phyloP scores from a whole-genome alignment of 208 protist species.

The Paratrypanosoma confusum region DNA sequence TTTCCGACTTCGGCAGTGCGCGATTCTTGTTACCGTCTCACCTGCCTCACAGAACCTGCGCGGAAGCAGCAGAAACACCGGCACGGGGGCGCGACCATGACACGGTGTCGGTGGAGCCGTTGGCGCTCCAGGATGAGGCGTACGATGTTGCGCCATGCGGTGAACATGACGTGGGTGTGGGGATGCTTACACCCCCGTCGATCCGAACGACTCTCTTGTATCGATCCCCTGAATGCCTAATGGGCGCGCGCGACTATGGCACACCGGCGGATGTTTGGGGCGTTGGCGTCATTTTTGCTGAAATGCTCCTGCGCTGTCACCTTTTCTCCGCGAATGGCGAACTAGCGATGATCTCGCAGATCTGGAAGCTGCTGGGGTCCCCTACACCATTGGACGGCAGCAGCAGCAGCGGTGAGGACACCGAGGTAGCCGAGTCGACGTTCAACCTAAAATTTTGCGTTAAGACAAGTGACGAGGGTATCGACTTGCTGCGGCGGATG shows the following conservation, averaged over 20 bases:
- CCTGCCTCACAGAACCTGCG: not conserved
- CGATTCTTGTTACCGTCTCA: slow-evolving; percentile 20
- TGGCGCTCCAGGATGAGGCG: not conserved
- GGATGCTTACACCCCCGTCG: slow-evolving; percentile 58
- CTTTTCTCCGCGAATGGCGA: slow-evolving; percentile 60
- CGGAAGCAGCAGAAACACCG: not conserved
- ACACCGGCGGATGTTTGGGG: slow-evolving; percentile 77
- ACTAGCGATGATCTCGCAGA: slow-evolving; percentile 60
- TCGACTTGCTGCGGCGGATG: slow-evolving; percentile 64
- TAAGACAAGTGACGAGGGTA: slow-evolving; percentile 28
- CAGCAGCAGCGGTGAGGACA: not conserved
- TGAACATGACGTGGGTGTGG: not conserved
- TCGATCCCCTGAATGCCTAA: slow-evolving; percentile 63
- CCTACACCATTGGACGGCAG: slow-evolving; percentile 3
- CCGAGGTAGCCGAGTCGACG: slow-evolving; percentile 20
- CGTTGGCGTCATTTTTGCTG: slow-evolving; percentile 74
- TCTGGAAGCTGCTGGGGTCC: slow-evolving; percentile 71
- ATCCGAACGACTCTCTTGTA: slow-evolving; percentile 83
- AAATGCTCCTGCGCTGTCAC: slow-evolving; percentile 66
- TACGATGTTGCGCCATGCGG: not conserved
- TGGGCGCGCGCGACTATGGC: slow-evolving; percentile 47
- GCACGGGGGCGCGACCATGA: not conserved
- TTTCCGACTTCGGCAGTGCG: slow-evolving; percentile 83
- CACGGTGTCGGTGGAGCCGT: not conserved
- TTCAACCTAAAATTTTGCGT: slow-evolving; percentile 51